Percentiles rank a stretch among this genome's conserved stretches.
phyloP scores from a whole-genome alignment of 768 basidiomycete genomes.

The Albatrellus ellisii region DNA sequence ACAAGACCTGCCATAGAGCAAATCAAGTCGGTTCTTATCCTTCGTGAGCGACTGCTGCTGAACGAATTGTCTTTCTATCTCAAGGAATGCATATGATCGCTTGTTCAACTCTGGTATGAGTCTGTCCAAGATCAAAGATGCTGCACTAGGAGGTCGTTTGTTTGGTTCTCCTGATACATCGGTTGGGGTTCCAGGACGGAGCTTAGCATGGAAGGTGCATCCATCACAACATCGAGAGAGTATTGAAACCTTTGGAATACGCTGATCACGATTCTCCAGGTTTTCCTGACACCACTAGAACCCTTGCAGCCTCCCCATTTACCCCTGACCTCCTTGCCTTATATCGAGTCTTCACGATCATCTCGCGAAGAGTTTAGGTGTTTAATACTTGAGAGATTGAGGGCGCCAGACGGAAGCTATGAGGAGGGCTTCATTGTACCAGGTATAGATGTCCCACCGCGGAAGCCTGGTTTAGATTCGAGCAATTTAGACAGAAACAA shows the following conservation, averaged over 20 bases:
- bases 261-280: conserved; percentile 25
- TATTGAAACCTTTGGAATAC: conserved; percentile 6
- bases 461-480: conserved; percentile 11
- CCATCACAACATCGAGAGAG: background rate
- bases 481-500: conserved; percentile 60
- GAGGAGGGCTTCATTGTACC: conserved; percentile 52
- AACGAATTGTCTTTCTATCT: conserved; percentile 11
- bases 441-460: conserved; percentile 27
- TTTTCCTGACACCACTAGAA: conserved; percentile 55
- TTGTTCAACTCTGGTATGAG: conserved; percentile 40
- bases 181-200: conserved; percentile 54
- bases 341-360: conserved; percentile 24
- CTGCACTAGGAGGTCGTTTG: conserved; percentile 46
- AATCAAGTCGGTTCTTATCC: conserved; percentile 21
- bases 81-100: conserved; percentile 28
- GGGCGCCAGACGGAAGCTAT: conserved; percentile 78
- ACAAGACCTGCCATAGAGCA: conserved; percentile 18
- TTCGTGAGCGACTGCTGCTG: conserved; percentile 15
- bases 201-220: conserved; percentile 75
- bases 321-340: conserved; percentile 15
- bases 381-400: conserved; percentile 55
- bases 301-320: conserved; percentile 41
- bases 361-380: conserved; percentile 44
- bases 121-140: conserved; percentile 55
- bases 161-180: conserved; percentile 28